A percentile compares a stretch with the other conserved stretches of the same genome.
These are phyloP conservation scores for Trypanosoma vivax DNA, from an alignment of 208 protist genomes.

Conservation along the genomic window DNA sequence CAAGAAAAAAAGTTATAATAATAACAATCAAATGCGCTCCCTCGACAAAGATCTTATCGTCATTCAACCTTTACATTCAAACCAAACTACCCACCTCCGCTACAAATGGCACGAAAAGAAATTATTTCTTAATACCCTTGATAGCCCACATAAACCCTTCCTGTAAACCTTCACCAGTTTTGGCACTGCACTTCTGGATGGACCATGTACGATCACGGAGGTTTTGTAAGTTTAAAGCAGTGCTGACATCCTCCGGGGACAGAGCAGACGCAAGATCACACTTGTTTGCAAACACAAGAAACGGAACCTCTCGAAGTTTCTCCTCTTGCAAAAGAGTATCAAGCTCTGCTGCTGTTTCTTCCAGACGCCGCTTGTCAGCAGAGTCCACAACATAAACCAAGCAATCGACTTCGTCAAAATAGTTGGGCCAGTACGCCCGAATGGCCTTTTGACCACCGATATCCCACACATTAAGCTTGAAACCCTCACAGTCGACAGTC, in stretches of 20 bases:
- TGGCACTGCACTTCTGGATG: conserved; percentile 90
- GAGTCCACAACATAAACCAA: conserved; percentile 96
- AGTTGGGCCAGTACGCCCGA: conserved; percentile 97
- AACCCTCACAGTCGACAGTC: conserved; percentile 91
- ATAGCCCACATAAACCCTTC: conserved; percentile 88
- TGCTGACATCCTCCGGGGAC: conserved; percentile 79
- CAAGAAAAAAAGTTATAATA: too few relatives aligned
- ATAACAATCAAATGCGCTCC: too few relatives aligned
- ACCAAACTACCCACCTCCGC: background rate
- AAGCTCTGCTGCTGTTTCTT: conserved; percentile 93
- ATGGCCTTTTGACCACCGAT: conserved; percentile 97
- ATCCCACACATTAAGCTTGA: conserved; percentile 99
- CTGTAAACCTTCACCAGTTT: conserved; percentile 82
- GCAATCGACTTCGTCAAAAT: conserved; percentile 95
- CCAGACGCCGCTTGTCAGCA: conserved; percentile 89
- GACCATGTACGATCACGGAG: conserved; percentile 87
- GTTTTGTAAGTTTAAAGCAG: conserved; percentile 75
- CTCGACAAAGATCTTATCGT: too few relatives aligned
- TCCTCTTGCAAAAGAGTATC: conserved; percentile 91
- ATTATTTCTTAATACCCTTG: conserved; percentile 79
- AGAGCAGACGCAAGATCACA: conserved; percentile 92
- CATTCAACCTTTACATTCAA: too few relatives aligned
- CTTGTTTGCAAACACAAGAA: conserved; percentile 98
- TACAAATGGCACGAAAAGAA: conserved; percentile 4
- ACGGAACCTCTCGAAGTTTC: conserved; percentile 89